Base-by-base conservation (phyloP, 2,329 filamentous ascomycete genomes). In the Sclerotinia subarctica region DNA sequence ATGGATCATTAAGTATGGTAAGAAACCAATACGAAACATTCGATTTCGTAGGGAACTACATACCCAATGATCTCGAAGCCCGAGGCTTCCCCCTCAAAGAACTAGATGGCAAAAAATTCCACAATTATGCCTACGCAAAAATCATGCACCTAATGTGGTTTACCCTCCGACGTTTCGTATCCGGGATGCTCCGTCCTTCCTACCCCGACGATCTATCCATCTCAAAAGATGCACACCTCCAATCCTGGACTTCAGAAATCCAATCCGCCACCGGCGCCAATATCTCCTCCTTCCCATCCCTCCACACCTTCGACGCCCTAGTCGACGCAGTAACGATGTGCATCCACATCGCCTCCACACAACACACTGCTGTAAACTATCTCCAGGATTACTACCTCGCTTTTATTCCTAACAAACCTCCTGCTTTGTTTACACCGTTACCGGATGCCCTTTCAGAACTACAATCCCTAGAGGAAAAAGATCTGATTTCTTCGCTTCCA, bases 321-420 rank as follows among this genome's bases (percentile, higher is more conserved):
- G 57, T 79, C 58, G 80, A 84, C 70, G 81, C 79, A 6, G 73
- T 82, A 26, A 83, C 81, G 24, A 84, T 85, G 82, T 82, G 81
- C 74, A 84, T 84, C 70, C 82, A 84, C 74, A 81, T 83, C 57
- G 83, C 83, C 7, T 78, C 81, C 1, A 81, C 83, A 0, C 81
- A 82, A 70, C 82, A 84, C 73, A 83, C 79, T 0, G 80, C 82
- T 5, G 79, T 85, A 69, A 84, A 85, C 73, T 85, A 85, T 71
- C 77, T 85, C 0, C 83, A 84, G 69, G 78, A 81, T 70, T 84
- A 82, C 74, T 84, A 84, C 75, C 79, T 82, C 68, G 74, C 78
- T 24, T 84, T 84, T 69, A 82, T 84, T 1, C 65, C 65, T 19
- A 67, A 67, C 38, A 67, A 62, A 35, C 65, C 65, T 5, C 24